Conservation (phyloP, 257 asterid species). For the Henckelia pumila region DNA sequence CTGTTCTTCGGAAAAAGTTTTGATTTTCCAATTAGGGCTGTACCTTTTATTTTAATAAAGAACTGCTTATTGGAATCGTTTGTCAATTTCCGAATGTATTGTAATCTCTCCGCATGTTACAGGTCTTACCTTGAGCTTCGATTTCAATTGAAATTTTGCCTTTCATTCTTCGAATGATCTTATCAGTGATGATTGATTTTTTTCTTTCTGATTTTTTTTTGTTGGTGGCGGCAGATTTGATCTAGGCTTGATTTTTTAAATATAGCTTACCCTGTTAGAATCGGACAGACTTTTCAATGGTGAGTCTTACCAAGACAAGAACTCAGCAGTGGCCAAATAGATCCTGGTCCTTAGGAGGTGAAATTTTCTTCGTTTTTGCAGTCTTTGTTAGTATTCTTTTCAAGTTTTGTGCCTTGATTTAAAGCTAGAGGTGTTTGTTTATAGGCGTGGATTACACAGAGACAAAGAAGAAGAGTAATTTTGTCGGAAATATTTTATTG, state of each 20-base stretch:
- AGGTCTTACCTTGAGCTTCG: constrained; percentile 36
- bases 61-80: not conserved
- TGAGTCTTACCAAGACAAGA: constrained; percentile 55
- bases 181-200: constrained; percentile 19
- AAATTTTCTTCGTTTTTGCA: constrained; percentile 10
- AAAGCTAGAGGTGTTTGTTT: not conserved
- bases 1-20: constrained; percentile 10
- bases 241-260: constrained; percentile 21
- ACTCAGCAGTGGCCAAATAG: constrained; percentile 60
- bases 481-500: constrained; percentile 41
- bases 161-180: constrained; percentile 22
- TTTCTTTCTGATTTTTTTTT: constrained; percentile 1
- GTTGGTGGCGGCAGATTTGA: constrained; percentile 32
- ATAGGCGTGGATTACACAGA: not conserved
- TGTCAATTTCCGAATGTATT: not conserved
- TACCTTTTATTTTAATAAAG: not conserved
- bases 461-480: constrained; percentile 38
- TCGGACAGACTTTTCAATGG: constrained; percentile 37
- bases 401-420: not conserved
- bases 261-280: constrained; percentile 14
- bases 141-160: constrained; percentile 10
- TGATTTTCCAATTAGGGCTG: constrained; percentile 4
- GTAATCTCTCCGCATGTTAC: constrained; percentile 18
- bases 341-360: constrained; percentile 71
- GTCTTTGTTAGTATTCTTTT: not conserved